Evolutionary conservation across 2,329 filamentous ascomycete species (phyloP).

Genomic region (Ceratocystiopsis minuta): DNA sequence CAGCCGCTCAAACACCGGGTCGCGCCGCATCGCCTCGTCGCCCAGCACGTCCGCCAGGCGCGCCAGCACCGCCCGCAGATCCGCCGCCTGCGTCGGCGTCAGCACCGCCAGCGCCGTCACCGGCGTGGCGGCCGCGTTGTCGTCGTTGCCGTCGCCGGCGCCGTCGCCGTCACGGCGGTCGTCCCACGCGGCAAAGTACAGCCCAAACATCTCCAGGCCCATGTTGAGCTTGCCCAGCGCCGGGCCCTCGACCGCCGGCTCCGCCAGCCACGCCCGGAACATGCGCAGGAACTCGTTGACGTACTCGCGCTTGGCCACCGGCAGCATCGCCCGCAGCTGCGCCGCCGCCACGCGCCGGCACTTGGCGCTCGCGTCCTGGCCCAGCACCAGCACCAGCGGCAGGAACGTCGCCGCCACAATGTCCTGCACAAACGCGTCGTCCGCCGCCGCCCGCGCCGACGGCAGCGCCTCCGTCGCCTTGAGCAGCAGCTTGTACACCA

Average conservation of each 20-base stretch:
- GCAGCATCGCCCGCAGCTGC: constrained; percentile 65
- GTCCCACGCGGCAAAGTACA: constrained; percentile 60
- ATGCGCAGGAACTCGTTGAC: constrained; percentile 52
- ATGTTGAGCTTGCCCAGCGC: constrained; percentile 56
- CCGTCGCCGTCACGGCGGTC: background rate
- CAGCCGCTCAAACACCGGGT: constrained; percentile 25
- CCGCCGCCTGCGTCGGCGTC: constrained; percentile 42
- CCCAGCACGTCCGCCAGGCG: constrained; percentile 35
- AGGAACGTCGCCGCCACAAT: constrained; percentile 68
- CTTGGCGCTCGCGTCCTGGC: constrained; percentile 74
- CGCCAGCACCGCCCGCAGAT: constrained; percentile 44
- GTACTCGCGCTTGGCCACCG: constrained; percentile 55
- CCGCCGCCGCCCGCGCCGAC: background rate
- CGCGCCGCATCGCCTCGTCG: constrained; percentile 39
- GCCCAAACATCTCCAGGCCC: constrained; percentile 48
- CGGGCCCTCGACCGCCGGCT: constrained; percentile 11
- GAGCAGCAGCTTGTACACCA: constrained; percentile 66
- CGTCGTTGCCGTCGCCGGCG: background rate
- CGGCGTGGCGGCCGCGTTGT: background rate
- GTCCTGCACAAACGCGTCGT: constrained; percentile 62
- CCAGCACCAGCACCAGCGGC: constrained; percentile 66
- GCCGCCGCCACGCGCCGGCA: constrained; percentile 69
- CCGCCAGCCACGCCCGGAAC: constrained; percentile 54
- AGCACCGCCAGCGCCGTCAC: background rate
- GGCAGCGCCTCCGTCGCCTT: constrained; percentile 43